Base-by-base conservation (phyloP, 2,329 filamentous ascomycete genomes). In the Lecanoromycetidae sp. region DNA sequence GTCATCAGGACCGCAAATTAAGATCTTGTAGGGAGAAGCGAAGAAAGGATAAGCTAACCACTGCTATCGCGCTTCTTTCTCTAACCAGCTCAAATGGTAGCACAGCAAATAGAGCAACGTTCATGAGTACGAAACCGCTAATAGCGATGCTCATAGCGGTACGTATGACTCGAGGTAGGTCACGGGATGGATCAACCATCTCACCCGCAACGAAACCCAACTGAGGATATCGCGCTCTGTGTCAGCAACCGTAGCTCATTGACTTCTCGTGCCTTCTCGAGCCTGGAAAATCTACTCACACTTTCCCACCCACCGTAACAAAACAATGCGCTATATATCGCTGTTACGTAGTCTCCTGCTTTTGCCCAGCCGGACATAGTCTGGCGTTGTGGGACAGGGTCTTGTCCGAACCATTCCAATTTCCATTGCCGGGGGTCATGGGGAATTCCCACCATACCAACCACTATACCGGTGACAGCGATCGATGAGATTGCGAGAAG, bases 271-370 rank as follows among this genome's bases (percentile, higher is more conserved):
- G n/a, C 15, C n/a, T 7, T n/a, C 35, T 9, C 35, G 17, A 22
- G 25, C 20, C 22, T 13, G 9, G n/a, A n/a, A n/a, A n/a, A n/a
- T n/a, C n/a, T 13, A 58, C 66, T 60, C 48, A 69, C 66, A 47
- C 62, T 68, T 46, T 70, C 66, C 66, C 65, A 71, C 1, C 67
- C 67, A 36, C 65, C 65, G 50, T 68, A 70, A 33, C 64, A 66
- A 58, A 63, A 71, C 6, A 69, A 56, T 5, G 60, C 65, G n/a
- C 61, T 63, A 52, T 68, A 67, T 4, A 68, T 60, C 25, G 66
- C 67, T 20, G 63, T 64, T 17, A 62, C 63, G 43, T 66, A 64
- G 22, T 63, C 58, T 2, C 67, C 66, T 23, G 67, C 60, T 27
- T 59, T 63, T 22, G 60, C 58, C 65, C 66, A 70, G 27, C 58